Conservation (phyloP, 768 basidiomycete species). For the Russula lepida region DNA sequence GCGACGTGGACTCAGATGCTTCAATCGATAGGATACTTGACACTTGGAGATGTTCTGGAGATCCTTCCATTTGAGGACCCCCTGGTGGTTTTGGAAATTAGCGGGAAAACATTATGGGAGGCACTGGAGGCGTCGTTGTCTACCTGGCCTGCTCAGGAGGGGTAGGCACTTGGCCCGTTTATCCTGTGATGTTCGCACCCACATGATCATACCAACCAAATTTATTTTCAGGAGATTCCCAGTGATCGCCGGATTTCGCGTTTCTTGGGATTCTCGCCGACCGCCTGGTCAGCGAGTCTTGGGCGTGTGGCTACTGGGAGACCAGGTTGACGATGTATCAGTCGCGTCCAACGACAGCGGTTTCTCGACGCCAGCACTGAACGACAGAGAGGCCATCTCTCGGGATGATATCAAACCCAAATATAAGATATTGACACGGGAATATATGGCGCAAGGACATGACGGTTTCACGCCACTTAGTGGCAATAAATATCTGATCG, state of each 20-base stretch:
- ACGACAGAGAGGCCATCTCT: slow-evolving; percentile 46
- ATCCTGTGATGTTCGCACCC: background rate
- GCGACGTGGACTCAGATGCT: background rate
- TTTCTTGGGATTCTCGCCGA: slow-evolving; percentile 78
- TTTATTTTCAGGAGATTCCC: slow-evolving; percentile 65
- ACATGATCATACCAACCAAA: background rate
- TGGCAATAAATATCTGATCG: slow-evolving; percentile 59
- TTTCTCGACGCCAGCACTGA: slow-evolving; percentile 25
- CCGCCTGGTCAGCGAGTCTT: slow-evolving; percentile 65
- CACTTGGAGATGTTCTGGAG: slow-evolving; percentile 79
- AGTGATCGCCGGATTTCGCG: slow-evolving; percentile 72
- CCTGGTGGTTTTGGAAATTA: slow-evolving; percentile 69
- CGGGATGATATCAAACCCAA: slow-evolving; percentile 43
- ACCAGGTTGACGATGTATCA: slow-evolving; percentile 16
- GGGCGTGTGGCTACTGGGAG: slow-evolving; percentile 53
- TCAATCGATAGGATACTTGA: slow-evolving; percentile 48
- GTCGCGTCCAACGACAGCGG: slow-evolving; percentile 20
- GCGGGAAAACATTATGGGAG: slow-evolving; percentile 73
- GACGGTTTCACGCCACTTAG: slow-evolving; percentile 72
- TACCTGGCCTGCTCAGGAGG: slow-evolving; percentile 87
- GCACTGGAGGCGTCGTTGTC: slow-evolving; percentile 63
- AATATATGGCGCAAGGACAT: slow-evolving; percentile 79
- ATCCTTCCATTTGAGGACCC: slow-evolving; percentile 88
- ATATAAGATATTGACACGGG: slow-evolving; percentile 77
- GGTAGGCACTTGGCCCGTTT: slow-evolving; percentile 36